phyloP scores from a whole-genome alignment of 192 early-diverging fungal genomes.

The Gamsiella multidivaricata region DNA sequence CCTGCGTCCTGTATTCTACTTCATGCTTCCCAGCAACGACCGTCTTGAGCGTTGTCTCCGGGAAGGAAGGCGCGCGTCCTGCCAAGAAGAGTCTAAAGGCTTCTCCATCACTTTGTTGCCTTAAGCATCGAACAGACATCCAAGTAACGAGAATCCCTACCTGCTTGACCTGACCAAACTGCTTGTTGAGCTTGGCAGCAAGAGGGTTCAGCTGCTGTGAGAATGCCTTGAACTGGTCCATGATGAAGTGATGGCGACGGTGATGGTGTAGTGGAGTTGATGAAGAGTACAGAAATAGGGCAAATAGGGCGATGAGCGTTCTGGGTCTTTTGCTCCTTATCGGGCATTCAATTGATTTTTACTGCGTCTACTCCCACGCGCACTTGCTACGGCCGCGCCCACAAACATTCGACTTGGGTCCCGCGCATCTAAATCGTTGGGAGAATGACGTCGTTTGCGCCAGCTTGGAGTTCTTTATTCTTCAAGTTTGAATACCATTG shows the following conservation, averaged over 20 bases:
- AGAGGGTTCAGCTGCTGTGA: conserved; percentile 63
- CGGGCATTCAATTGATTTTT: too few species aligned
- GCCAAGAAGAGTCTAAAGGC: too few species aligned
- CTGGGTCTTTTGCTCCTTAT: background rate
- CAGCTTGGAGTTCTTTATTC: conserved; percentile 9
- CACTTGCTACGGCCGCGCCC: too few species aligned
- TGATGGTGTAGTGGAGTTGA: conserved; percentile 5
- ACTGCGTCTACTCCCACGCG: too few species aligned
- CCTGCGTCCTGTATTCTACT: too few species aligned
- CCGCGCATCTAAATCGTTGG: too few species aligned
- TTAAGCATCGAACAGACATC: background rate
- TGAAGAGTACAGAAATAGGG: conserved; percentile 3
- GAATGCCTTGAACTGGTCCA: conserved; percentile 65
- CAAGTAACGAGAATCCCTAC: too few species aligned
- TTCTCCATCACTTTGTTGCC: background rate
- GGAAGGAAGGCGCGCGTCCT: too few species aligned
- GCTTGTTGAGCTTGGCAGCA: conserved; percentile 62
- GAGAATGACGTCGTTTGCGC: conserved; percentile 14
- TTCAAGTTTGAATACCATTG: too few species aligned
- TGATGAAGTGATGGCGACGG: conserved; percentile 12
- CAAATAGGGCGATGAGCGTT: background rate
- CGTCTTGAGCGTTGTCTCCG: too few species aligned
- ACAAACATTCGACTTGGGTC: too few species aligned
- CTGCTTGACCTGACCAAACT: conserved; percentile 66
- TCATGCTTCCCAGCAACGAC: too few species aligned